Evolutionary conservation across 2,329 filamentous ascomycete genomes (phyloP).

Genomic region (Exophiala spinifera): DNA sequence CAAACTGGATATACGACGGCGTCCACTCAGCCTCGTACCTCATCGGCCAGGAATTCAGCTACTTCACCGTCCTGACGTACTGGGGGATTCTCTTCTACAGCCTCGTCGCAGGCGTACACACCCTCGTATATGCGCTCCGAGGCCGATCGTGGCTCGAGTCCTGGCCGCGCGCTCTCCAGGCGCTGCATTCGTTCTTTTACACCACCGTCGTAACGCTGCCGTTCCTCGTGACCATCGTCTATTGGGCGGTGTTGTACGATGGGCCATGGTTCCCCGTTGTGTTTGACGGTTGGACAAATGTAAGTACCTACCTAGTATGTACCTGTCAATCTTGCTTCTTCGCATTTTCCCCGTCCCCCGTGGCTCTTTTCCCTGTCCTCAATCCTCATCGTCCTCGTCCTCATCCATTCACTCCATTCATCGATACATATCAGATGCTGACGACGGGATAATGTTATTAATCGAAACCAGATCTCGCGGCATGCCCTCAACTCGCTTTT

Average conservation of each 20-base stretch:
- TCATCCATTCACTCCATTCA: too few relatives aligned
- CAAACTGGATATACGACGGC: constrained; percentile 19
- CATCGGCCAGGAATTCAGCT: constrained; percentile 65
- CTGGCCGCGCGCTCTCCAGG: constrained; percentile 61
- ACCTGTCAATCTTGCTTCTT: too few relatives aligned
- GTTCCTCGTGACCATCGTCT: constrained; percentile 68
- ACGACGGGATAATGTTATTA: not conserved
- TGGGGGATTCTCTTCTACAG: constrained; percentile 83
- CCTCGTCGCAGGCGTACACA: constrained; percentile 65
- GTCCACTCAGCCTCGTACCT: constrained; percentile 2
- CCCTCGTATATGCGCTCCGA: constrained; percentile 60
- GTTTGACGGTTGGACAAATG: constrained; percentile 57
- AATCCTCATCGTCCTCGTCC: too few relatives aligned
- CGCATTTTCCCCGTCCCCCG: too few relatives aligned
- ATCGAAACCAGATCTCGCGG: constrained; percentile 55
- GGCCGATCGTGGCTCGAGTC: constrained; percentile 53
- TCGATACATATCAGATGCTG: too few relatives aligned
- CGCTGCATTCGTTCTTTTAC: constrained; percentile 64
- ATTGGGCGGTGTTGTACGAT: constrained; percentile 62
- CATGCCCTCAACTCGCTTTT: constrained; percentile 73
- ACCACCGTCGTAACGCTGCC: constrained; percentile 62
- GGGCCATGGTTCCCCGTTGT: constrained; percentile 49
- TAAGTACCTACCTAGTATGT: too few relatives aligned
- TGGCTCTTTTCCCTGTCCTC: too few relatives aligned
- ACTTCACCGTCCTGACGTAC: constrained; percentile 78